Conservation (phyloP, 202 grass and related monocot species). For the Cymbopogon flexuosus region DNA sequence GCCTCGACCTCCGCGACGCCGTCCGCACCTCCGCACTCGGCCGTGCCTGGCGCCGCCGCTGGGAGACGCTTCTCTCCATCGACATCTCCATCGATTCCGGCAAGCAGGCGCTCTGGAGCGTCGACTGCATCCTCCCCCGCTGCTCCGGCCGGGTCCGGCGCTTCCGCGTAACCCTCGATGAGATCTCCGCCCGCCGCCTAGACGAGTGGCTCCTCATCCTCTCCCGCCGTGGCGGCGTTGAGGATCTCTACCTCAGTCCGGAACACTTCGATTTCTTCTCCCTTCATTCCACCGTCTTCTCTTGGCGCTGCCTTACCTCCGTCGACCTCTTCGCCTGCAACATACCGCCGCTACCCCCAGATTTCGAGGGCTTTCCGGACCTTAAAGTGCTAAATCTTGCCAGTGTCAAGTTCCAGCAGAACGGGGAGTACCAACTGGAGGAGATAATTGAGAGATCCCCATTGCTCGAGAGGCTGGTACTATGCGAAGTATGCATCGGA, state of each 20-base stretch:
- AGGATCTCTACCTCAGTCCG: neutral
- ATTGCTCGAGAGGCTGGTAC: neutral
- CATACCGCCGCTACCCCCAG: constrained; percentile 15
- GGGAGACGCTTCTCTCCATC: constrained; percentile 31
- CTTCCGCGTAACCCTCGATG: neutral
- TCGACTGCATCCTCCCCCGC: constrained; percentile 1
- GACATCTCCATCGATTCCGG: neutral
- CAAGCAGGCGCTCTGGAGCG: neutral
- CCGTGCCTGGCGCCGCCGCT: constrained; percentile 33
- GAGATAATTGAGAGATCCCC: constrained; percentile 24
- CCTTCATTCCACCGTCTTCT: constrained; percentile 28
- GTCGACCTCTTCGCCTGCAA: neutral
- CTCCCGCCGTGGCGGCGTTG: neutral
- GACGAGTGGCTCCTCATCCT: constrained; percentile 15
- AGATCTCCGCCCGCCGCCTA: constrained; percentile 10
- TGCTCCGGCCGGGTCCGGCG: neutral
- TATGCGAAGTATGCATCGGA: neutral
- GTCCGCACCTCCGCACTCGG: constrained; percentile 38
- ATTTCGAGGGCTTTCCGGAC: constrained; percentile 17
- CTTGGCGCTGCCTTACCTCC: neutral
- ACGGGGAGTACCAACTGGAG: constrained; percentile 28
- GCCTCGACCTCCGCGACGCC: constrained; percentile 13
- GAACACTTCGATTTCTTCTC: too few relatives aligned
- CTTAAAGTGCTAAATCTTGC: neutral
- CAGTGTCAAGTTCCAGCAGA: neutral